Base-by-base conservation (phyloP, 345 rosid genomes). In the Bruguiera parviflora region DNA sequence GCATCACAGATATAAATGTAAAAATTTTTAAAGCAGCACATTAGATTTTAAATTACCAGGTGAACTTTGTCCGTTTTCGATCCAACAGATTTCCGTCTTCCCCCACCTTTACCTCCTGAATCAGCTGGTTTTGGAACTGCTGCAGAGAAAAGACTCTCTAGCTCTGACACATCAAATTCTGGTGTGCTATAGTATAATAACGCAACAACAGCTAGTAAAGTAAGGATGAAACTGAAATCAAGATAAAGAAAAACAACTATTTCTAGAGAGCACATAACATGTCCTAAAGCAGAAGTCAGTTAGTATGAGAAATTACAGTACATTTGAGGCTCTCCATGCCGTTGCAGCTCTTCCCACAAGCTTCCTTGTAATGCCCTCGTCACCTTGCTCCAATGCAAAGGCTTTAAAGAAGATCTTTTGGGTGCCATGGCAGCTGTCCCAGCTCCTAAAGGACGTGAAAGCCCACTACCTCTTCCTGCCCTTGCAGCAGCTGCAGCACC, bases 311-410 rank as follows among this genome's bases (percentile, higher is more conserved):
- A 72, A 79, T 73, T 59, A 59, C 66, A 43, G 46, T 87, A 92
- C 98, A 67, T 89, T 79, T 90, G 99, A 62, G 88, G 79, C 68
- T 89, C 99, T 70, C 96, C 96, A 57, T 85, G 87, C 78, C 82
- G 90, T 76, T 96, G 99, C 76, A 96, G 71, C 81, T 96, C 98
- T n/a, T 96, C 97, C 99, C 98, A 96, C 71, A 96, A 90, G 83
- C 97, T 96, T 85, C 99, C 99, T 80, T 92, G 97, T 64, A 96
- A 69, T 69, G 91, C 96, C 84, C 98, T 87, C 75, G 99, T 84
- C 75, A 92, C 96, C 82, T 96, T 96, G 79, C 94, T 90, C 99
- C 98, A 96, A 61, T 92, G 99, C 66, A 96, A 69, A 71, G 99
- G 99, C 84, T 96, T 96, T 76, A 96, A 81, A 33, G 96, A 85